Evolutionary conservation across 116 monocot species (phyloP).

Genomic region (Phalaenopsis hybrid): DNA sequence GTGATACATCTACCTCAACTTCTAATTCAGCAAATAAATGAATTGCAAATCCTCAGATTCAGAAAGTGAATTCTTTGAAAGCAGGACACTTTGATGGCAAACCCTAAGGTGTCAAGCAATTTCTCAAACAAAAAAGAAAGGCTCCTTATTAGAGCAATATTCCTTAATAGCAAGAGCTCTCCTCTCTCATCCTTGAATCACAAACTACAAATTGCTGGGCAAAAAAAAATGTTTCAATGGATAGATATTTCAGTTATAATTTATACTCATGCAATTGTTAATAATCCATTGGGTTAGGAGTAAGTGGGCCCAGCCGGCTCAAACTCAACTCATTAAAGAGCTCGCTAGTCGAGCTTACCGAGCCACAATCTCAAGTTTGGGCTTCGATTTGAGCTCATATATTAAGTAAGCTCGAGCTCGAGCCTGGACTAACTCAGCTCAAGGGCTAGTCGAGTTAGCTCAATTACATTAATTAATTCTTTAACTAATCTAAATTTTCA

Average conservation of each 20-base stretch:
- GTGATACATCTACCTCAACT: no score
- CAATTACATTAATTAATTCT: no score
- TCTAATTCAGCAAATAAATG: no score
- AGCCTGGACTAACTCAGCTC: no score
- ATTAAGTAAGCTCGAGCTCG: no score
- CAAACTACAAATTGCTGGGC: not conserved
- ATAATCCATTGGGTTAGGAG: not conserved
- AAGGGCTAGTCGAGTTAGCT: no score
- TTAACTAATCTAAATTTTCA: not conserved
- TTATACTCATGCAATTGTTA: not conserved
- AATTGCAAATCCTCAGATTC: no score
- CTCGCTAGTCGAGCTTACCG: no score
- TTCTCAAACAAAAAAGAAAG: not conserved
- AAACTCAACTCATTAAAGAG: not conserved
- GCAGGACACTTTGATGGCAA: not conserved
- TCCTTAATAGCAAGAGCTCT: not conserved
- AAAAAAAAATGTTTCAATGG: not conserved
- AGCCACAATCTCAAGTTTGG: no score
- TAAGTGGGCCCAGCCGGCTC: no score
- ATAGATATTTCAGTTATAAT: not conserved
- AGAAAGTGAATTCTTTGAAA: not conserved
- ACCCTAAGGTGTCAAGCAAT: not conserved
- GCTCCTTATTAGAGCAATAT: not conserved
- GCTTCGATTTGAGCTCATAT: no score
- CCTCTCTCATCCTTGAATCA: not conserved